A percentile compares a stretch with the other conserved stretches of the same genome.
These are phyloP conservation scores for Leccinum disarticulatum DNA, from an alignment of 768 basidiomycete species.

Conservation along the genomic window DNA sequence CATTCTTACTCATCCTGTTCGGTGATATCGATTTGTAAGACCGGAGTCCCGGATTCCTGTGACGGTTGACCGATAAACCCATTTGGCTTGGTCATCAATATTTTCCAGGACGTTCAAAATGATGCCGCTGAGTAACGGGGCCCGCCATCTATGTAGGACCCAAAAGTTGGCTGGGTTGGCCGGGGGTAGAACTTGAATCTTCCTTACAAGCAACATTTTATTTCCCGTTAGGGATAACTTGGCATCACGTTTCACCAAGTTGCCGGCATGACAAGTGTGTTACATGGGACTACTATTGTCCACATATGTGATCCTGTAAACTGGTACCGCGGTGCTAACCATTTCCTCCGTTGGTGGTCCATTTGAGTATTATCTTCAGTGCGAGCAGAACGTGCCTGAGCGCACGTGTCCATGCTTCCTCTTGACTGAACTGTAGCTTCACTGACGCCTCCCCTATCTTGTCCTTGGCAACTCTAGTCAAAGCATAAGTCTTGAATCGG, in stretches of 20 bases:
- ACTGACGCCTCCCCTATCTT: slow-evolving; percentile 95
- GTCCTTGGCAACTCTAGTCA: slow-evolving; percentile 79
- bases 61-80: not conserved
- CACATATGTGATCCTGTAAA: not conserved
- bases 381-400: slow-evolving; percentile 88
- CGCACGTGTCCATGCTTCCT: slow-evolving; percentile 95
- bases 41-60: not conserved
- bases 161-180: not conserved
- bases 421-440: slow-evolving; percentile 91
- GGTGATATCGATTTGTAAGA: slow-evolving; percentile 29
- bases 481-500: not conserved
- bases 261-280: not conserved
- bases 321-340: slow-evolving; percentile 38
- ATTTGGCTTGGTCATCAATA: not conserved
- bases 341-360: slow-evolving; percentile 77
- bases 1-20: no score
- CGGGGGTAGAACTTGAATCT: not conserved
- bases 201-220: not conserved
- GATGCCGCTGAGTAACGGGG: not conserved
- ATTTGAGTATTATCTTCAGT: slow-evolving; percentile 84
- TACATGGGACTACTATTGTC: not conserved
- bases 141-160: not conserved
- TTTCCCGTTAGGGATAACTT: not conserved
- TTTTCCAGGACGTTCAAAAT: not conserved
- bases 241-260: not conserved